These are phyloP conservation scores for Zygoascus hellenicus DNA, from an alignment of 1,139 yeast genomes.

Conservation along the genomic window DNA sequence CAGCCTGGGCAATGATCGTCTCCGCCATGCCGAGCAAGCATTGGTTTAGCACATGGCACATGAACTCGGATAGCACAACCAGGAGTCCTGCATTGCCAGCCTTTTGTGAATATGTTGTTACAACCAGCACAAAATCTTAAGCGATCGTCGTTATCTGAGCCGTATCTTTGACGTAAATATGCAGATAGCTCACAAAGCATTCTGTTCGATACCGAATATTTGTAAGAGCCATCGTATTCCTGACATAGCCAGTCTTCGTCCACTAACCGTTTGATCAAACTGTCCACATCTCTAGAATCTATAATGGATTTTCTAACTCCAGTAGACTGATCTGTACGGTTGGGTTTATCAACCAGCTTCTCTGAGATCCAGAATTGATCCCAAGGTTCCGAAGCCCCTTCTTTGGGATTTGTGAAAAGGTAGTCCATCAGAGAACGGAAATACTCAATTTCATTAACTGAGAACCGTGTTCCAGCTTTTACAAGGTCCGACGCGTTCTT, in stretches of 20 bases:
- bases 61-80: conserved; percentile 45
- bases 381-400: background rate
- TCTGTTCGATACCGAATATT: conserved; percentile 20
- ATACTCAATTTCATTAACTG: conserved; percentile 20
- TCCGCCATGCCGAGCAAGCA: conserved; percentile 4
- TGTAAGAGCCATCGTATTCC: conserved; percentile 6
- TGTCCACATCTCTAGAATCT: conserved; percentile 32
- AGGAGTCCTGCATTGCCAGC: conserved; percentile 38
- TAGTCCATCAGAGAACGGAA: conserved; percentile 20
- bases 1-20: conserved; percentile 19
- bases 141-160: conserved; percentile 37
- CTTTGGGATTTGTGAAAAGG: conserved; percentile 16
- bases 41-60: conserved; percentile 7
- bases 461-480: conserved; percentile 19
- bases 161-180: conserved; percentile 40
- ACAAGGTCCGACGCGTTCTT: conserved; percentile 12
- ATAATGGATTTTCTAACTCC: background rate
- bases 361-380: conserved; percentile 7
- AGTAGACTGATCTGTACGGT: background rate
- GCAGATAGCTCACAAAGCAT: conserved; percentile 23
- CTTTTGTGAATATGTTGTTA: conserved; percentile 51
- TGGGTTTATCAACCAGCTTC: background rate
- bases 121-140: conserved; percentile 49
- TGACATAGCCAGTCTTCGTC: conserved; percentile 14
- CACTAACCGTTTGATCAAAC: conserved; percentile 40